Conservation (phyloP, 2,329 filamentous ascomycete genomes). For the Cordyceps farinosa region DNA sequence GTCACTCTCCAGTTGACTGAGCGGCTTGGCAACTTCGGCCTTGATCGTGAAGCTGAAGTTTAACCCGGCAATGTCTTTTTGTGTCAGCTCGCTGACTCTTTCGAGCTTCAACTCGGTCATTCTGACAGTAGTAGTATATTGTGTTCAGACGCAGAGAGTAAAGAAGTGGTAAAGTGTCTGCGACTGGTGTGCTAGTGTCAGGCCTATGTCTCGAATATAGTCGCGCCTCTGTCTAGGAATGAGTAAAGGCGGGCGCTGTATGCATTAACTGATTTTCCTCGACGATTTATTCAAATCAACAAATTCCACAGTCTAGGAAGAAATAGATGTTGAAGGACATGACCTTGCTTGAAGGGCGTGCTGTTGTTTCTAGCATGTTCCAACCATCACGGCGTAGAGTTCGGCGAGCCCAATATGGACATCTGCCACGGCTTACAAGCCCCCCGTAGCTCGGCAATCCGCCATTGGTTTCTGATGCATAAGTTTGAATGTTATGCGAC, state of each 20-base stretch:
- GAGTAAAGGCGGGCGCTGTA: background rate
- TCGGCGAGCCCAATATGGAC: constrained; percentile 5
- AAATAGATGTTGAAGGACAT: too few relatives aligned
- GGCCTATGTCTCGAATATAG: too few relatives aligned
- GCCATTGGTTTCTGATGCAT: too few relatives aligned
- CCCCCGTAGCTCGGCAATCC: background rate
- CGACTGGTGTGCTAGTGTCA: too few relatives aligned
- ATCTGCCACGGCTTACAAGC: background rate
- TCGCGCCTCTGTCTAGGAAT: background rate
- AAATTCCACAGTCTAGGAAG: too few relatives aligned
- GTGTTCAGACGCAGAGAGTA: background rate
- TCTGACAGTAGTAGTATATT: background rate
- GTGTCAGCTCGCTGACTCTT: constrained; percentile 14
- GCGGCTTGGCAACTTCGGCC: constrained; percentile 18
- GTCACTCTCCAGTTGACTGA: constrained; percentile 16
- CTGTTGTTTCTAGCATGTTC: background rate
- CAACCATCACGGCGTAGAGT: background rate
- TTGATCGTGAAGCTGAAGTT: constrained; percentile 22
- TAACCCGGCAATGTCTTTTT: constrained; percentile 15
- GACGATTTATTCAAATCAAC: too few relatives aligned
- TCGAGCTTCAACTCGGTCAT: constrained; percentile 13
- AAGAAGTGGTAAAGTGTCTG: background rate
- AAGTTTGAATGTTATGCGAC: background rate
- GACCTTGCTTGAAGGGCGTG: background rate
- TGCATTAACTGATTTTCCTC: background rate